These are phyloP conservation scores for Phlyctochytrium arcticum DNA, from an alignment of 192 early-diverging fungal species.

Conservation along the genomic window DNA sequence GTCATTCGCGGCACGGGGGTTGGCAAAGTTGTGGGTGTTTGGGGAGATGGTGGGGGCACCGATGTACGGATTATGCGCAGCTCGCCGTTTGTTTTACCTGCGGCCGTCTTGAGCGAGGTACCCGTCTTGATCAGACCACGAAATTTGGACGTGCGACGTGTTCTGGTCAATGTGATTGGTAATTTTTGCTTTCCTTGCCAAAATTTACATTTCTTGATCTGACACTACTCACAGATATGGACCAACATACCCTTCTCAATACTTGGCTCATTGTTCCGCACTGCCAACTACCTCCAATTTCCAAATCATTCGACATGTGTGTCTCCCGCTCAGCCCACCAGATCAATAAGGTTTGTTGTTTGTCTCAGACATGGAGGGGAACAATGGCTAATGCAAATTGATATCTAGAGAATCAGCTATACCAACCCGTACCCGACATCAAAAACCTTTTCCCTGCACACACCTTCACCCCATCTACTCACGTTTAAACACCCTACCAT, in stretches of 20 bases:
- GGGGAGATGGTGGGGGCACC: neutral
- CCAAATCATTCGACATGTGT: constrained; percentile 46
- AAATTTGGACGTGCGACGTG: neutral
- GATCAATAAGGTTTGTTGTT: too few relatives aligned
- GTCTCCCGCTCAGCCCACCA: too few relatives aligned
- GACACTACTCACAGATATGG: constrained; percentile 24
- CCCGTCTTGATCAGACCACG: constrained; percentile 31
- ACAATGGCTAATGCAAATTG: too few relatives aligned
- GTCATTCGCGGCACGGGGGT: constrained; percentile 34
- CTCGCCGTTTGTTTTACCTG: constrained; percentile 34
- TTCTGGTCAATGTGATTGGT: constrained; percentile 47
- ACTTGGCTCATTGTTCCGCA: constrained; percentile 45
- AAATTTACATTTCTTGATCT: neutral
- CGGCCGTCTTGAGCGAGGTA: constrained; percentile 44
- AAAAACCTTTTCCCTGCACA: constrained; percentile 38
- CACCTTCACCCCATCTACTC: constrained; percentile 36
- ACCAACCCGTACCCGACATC: constrained; percentile 46
- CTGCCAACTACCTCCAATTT: constrained; percentile 32
- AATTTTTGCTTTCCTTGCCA: neutral
- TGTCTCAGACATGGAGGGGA: too few relatives aligned
- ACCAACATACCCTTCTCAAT: constrained; percentile 26
- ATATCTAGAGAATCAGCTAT: constrained; percentile 43
- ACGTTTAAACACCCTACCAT: constrained; percentile 40
- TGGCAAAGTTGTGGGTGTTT: neutral
- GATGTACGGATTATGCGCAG: constrained; percentile 21